A percentile compares a stretch with the other conserved stretches of the same genome.
phyloP scores from a whole-genome alignment of 2,329 filamentous ascomycete species.

The Zymoseptoria ardabiliae region DNA sequence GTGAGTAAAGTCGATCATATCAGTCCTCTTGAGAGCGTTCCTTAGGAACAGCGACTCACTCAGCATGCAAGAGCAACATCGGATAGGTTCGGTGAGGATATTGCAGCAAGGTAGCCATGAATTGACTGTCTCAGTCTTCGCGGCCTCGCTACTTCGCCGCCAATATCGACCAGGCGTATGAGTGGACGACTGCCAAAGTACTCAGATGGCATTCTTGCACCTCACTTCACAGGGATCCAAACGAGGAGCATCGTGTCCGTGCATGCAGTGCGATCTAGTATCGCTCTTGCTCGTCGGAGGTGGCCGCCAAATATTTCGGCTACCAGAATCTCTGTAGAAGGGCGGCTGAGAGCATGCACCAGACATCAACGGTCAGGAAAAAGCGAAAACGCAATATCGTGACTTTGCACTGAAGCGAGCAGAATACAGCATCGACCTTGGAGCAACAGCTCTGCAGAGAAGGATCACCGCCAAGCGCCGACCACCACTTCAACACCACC shows the following conservation, averaged over 20 bases:
- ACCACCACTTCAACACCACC: neutral
- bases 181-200: neutral
- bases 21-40: neutral
- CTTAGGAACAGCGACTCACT: neutral
- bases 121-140: neutral
- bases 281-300: neutral
- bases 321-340: neutral
- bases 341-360: neutral
- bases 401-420: neutral
- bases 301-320: neutral
- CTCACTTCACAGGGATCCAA: neutral
- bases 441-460: neutral
- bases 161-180: neutral
- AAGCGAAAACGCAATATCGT: neutral
- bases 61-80: neutral
- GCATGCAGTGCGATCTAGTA: neutral
- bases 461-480: neutral
- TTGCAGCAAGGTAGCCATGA: too few species aligned
- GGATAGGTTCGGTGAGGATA: neutral
- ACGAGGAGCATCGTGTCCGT: neutral
- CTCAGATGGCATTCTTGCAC: neutral
- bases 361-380: neutral
- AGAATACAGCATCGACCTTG: neutral
- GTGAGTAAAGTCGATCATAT: neutral
- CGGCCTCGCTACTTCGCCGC: too few species aligned